Conservation (phyloP, 1,139 yeast genomes). For the Barnettozyma hawaiiensis region DNA sequence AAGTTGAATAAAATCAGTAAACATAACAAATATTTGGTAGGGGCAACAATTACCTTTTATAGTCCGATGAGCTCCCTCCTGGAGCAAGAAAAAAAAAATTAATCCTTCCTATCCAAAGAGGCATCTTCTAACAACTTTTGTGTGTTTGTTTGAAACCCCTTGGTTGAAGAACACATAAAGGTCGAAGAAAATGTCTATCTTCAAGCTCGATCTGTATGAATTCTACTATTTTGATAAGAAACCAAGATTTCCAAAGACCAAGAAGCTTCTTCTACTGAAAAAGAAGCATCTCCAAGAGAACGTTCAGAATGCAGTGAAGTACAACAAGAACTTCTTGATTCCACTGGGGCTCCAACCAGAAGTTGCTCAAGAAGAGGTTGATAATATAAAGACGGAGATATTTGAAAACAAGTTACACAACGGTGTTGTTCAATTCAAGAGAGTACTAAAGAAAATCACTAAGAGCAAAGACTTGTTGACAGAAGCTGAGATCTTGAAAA, state of each 20-base stretch:
- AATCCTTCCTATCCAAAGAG: no score
- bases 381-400: constrained; percentile 15
- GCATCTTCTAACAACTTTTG: no score
- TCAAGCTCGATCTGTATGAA: constrained; percentile 13
- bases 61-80: not conserved
- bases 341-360: constrained; percentile 10
- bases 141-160: no score
- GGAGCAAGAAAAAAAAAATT: not conserved
- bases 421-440: constrained; percentile 16
- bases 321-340: constrained; percentile 8
- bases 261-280: constrained; percentile 7
- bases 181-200: constrained; percentile 5
- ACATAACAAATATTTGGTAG: not conserved
- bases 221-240: constrained; percentile 9
- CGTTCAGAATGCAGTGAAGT: constrained; percentile 6
- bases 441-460: constrained; percentile 17
- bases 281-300: constrained; percentile 7
- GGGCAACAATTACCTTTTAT: not conserved
- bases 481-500: constrained; percentile 16
- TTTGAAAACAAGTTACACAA: constrained; percentile 21
- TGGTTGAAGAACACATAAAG: not conserved
- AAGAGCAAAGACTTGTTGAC: constrained; percentile 15
- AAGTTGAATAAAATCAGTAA: not conserved
- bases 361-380: constrained; percentile 15
- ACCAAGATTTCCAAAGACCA: constrained; percentile 13